A percentile compares a stretch with the other conserved stretches of the same genome.
These are phyloP conservation scores for Diaporthe longicolla DNA, from an alignment of 2,329 filamentous ascomycete genomes.

Conservation along the genomic window DNA sequence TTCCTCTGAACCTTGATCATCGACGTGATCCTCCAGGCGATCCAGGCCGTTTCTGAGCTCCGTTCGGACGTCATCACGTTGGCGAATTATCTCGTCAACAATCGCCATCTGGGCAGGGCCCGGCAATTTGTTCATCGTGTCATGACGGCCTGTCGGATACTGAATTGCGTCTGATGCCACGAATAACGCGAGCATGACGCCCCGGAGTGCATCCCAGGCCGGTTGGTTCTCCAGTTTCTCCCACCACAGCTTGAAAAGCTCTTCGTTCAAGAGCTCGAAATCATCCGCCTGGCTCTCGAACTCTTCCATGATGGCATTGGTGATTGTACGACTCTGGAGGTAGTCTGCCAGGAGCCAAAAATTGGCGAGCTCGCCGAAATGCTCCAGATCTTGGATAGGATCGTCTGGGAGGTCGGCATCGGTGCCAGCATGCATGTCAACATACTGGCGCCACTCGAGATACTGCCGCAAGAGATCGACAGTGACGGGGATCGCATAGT, in stretches of 20 bases:
- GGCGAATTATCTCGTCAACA: not conserved
- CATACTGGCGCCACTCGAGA: not conserved
- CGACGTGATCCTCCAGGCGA: not conserved
- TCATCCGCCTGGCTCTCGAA: not conserved
- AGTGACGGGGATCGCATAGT: not conserved
- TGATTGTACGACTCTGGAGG: not conserved
- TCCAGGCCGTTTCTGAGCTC: not conserved
- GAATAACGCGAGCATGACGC: not conserved
- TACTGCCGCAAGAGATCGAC: not conserved
- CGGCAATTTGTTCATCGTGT: not conserved
- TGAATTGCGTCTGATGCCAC: not conserved
- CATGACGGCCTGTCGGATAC: not conserved
- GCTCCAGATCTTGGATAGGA: not conserved
- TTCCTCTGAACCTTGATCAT: not conserved
- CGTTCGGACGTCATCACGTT: not conserved
- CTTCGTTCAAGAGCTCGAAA: not conserved
- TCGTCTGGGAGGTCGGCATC: not conserved
- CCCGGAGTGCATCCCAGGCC: not conserved
- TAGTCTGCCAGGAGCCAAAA: conserved; percentile 3
- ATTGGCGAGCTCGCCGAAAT: not conserved
- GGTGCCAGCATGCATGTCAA: not conserved
- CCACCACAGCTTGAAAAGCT: not conserved
- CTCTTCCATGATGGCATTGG: not conserved
- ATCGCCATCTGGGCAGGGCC: not conserved
- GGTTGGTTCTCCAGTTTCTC: not conserved